phyloP scores from a whole-genome alignment of 1,139 yeast species.

The Hyphopichia buzzinii region DNA sequence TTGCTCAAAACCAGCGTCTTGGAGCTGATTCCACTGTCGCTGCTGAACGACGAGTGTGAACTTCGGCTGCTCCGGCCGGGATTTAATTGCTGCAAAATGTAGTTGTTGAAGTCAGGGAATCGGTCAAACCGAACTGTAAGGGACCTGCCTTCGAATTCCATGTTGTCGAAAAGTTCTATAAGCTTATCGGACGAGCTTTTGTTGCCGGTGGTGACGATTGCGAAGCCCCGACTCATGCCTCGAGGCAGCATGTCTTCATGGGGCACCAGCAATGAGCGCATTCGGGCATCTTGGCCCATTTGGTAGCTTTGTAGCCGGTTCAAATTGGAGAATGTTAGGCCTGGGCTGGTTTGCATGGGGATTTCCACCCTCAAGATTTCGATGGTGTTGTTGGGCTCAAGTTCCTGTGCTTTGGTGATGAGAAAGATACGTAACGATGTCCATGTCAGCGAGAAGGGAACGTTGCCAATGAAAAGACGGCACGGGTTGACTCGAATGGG shows the following conservation, averaged over 20 bases:
- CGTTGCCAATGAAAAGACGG: constrained; percentile 52
- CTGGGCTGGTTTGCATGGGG: constrained; percentile 34
- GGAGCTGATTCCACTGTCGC: not conserved
- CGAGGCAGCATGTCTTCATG: constrained; percentile 4
- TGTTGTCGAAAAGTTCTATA: constrained; percentile 49
- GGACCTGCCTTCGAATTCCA: constrained; percentile 54
- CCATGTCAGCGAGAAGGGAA: constrained; percentile 61
- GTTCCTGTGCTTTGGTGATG: constrained; percentile 30
- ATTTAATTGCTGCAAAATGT: constrained; percentile 28
- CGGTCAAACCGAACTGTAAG: constrained; percentile 61
- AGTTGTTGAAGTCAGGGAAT: constrained; percentile 41
- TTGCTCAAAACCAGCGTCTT: constrained; percentile 14
- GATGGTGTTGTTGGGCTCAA: constrained; percentile 26
- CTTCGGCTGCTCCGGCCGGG: constrained; percentile 10
- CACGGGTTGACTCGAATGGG: constrained; percentile 35
- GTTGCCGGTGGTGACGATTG: constrained; percentile 56
- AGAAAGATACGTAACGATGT: constrained; percentile 50
- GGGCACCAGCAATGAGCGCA: not conserved
- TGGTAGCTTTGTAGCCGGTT: constrained; percentile 9
- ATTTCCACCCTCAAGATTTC: constrained; percentile 54
- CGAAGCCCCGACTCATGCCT: constrained; percentile 53
- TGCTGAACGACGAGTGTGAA: not conserved
- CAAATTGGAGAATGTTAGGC: constrained; percentile 1
- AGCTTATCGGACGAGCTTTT: constrained; percentile 50
- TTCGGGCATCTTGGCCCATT: not conserved